Evolutionary conservation across 345 rosid genomes (phyloP).

Genomic region (Salix udensis): DNA sequence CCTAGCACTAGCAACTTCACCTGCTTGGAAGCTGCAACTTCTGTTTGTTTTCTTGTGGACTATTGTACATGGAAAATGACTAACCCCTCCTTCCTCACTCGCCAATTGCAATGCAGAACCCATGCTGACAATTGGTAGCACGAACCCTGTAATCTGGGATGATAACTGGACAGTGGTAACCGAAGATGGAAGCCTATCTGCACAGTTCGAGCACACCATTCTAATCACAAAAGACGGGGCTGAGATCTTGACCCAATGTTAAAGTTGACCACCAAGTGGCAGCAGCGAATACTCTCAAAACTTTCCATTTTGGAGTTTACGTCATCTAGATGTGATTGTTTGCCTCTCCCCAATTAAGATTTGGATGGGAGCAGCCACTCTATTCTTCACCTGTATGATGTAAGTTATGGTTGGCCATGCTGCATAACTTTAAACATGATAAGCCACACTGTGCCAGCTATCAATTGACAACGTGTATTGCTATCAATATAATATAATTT

Average conservation of each 20-base stretch:
- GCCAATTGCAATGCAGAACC: constrained; percentile 49
- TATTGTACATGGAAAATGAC: background rate
- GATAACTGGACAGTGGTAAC: constrained; percentile 94
- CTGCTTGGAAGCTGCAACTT: background rate
- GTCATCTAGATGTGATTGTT: background rate
- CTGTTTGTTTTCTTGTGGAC: background rate
- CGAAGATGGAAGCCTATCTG: constrained; percentile 82
- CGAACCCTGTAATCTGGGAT: constrained; percentile 70
- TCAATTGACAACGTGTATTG: too few relatives aligned
- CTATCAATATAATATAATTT: too few relatives aligned
- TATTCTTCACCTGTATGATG: background rate
- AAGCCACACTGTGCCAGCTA: too few relatives aligned
- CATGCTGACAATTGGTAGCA: constrained; percentile 85
- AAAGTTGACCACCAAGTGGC: background rate
- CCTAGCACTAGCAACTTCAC: too few relatives aligned
- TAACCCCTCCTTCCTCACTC: background rate
- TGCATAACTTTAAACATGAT: too few relatives aligned
- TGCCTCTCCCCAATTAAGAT: background rate
- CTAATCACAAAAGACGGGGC: constrained; percentile 79
- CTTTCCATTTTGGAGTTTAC: background rate
- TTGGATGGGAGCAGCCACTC: background rate
- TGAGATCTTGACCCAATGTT: constrained; percentile 71
- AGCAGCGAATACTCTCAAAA: background rate
- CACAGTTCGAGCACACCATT: constrained; percentile 91
- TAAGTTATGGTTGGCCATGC: too few relatives aligned